These are phyloP conservation scores for Cyberlindnera suaveolens DNA, from an alignment of 805 yeast genomes.

Conservation along the genomic window DNA sequence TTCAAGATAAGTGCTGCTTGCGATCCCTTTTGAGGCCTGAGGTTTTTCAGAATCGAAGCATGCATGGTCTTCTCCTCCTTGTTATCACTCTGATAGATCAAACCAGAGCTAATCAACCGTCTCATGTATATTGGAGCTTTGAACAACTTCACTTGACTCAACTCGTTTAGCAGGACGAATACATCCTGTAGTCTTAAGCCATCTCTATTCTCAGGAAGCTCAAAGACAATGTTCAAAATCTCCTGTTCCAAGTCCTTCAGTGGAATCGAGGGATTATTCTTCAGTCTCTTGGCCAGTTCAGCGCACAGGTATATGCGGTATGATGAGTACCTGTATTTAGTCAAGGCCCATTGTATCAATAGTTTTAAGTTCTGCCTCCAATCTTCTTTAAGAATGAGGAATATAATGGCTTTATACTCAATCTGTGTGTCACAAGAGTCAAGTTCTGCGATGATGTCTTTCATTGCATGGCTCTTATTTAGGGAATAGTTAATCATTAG, in stretches of 20 bases:
- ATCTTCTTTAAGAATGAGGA: slow-evolving; percentile 20
- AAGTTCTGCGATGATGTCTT: slow-evolving; percentile 29
- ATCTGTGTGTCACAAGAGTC: slow-evolving; percentile 29
- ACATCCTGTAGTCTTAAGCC: slow-evolving; percentile 30
- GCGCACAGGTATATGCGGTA: slow-evolving; percentile 11
- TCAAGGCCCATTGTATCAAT: slow-evolving; percentile 35
- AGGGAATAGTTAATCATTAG: slow-evolving; percentile 44
- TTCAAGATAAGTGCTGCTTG: slow-evolving; percentile 52
- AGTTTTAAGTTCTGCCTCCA: slow-evolving; percentile 34
- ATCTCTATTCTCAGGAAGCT: slow-evolving; percentile 25
- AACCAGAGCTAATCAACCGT: slow-evolving; percentile 79
- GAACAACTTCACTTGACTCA: slow-evolving; percentile 36
- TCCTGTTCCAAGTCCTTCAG: slow-evolving; percentile 31
- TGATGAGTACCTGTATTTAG: slow-evolving; percentile 20
- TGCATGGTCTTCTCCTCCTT: slow-evolving; percentile 47
- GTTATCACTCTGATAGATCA: slow-evolving; percentile 55
- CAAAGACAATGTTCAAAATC: slow-evolving; percentile 30
- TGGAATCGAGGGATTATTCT: slow-evolving; percentile 10
- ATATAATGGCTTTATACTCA: slow-evolving; percentile 27
- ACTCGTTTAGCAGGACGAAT: slow-evolving; percentile 39
- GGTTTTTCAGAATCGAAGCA: slow-evolving; percentile 47
- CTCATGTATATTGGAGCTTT: slow-evolving; percentile 59
- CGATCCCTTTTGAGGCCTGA: slow-evolving; percentile 47
- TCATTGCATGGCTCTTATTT: slow-evolving; percentile 15
- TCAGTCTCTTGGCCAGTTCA: slow-evolving; percentile 13